phyloP scores from a whole-genome alignment of 2,329 filamentous ascomycete species.

The Ramularia endophylla region DNA sequence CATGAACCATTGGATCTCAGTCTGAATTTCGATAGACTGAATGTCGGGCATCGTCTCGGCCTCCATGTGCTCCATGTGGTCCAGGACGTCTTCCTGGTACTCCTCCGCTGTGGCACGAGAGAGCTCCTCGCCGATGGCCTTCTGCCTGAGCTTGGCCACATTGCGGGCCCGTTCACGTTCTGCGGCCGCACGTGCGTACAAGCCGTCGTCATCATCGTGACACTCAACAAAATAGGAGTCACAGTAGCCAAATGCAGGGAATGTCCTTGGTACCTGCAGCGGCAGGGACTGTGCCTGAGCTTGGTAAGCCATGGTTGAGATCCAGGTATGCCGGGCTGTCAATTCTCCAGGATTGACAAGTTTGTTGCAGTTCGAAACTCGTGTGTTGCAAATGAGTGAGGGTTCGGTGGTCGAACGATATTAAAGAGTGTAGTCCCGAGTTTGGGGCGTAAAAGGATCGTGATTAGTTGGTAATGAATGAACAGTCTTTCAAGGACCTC shows the following conservation, averaged over 20 bases:
- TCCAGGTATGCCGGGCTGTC: constrained; percentile 38
- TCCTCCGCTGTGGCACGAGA: constrained; percentile 80
- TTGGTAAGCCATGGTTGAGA: constrained; percentile 50
- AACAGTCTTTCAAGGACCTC: constrained; percentile 31
- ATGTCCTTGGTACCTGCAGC: constrained; percentile 32
- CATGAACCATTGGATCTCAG: constrained; percentile 99
- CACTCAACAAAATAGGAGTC: constrained; percentile 64
- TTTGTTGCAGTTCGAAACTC: constrained; percentile 23
- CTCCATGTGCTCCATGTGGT: constrained; percentile 96
- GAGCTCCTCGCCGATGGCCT: constrained; percentile 81
- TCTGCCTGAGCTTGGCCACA: constrained; percentile 75
- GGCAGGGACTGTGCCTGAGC: constrained; percentile 22
- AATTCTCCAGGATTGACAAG: constrained; percentile 41
- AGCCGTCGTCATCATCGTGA: constrained; percentile 49
- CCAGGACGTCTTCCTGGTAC: constrained; percentile 89
- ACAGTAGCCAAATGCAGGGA: constrained; percentile 56
- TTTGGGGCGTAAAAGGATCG: constrained; percentile 45
- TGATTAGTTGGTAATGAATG: constrained; percentile 51
- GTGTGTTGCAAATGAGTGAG: constrained; percentile 35
- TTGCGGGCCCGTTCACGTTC: constrained; percentile 71
- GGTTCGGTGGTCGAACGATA: constrained; percentile 35
- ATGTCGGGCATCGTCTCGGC: constrained; percentile 89
- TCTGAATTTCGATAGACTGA: constrained; percentile 97
- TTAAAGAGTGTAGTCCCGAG: constrained; percentile 48
- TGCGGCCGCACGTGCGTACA: constrained; percentile 54